Evolutionary conservation across 768 basidiomycete genomes (phyloP).

Genomic region (Lyophyllum decastes): DNA sequence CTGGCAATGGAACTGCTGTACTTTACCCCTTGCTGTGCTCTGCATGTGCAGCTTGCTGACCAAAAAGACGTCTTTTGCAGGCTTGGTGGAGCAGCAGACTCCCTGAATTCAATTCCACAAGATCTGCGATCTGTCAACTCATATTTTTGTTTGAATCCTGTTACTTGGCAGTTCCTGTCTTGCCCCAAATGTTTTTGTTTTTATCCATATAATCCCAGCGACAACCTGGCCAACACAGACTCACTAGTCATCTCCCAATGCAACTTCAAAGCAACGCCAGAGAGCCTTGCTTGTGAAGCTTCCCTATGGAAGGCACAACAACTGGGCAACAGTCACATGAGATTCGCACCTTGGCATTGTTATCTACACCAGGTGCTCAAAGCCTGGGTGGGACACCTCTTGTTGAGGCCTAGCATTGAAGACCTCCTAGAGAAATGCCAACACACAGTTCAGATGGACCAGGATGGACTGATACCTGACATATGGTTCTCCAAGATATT

Average conservation of each 20-base stretch:
- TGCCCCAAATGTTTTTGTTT: too few species aligned
- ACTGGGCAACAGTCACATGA: not conserved
- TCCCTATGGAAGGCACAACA: constrained; percentile 19
- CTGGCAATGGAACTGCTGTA: constrained; percentile 6
- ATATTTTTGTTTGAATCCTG: constrained; percentile 23
- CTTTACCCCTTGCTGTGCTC: constrained; percentile 20
- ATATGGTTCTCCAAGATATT: constrained; percentile 23
- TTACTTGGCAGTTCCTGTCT: constrained; percentile 17
- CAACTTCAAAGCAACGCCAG: constrained; percentile 9
- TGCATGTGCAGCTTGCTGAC: constrained; percentile 19
- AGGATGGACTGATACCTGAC: constrained; percentile 10
- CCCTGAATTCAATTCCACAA: constrained; percentile 12
- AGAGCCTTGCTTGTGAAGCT: constrained; percentile 14
- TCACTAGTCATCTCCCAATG: constrained; percentile 5
- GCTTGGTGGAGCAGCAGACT: not conserved
- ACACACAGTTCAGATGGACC: not conserved
- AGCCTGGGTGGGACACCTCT: constrained; percentile 23
- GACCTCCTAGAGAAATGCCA: constrained; percentile 21
- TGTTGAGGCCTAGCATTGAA: constrained; percentile 26
- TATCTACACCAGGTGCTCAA: constrained; percentile 24
- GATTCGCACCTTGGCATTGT: constrained; percentile 7
- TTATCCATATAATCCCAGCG: constrained; percentile 13
- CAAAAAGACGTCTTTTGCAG: constrained; percentile 14
- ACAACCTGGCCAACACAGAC: not conserved
- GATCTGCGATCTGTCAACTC: constrained; percentile 20